phyloP scores from a whole-genome alignment of 2,329 filamentous ascomycete species.

The Xylariaceae sp. region DNA sequence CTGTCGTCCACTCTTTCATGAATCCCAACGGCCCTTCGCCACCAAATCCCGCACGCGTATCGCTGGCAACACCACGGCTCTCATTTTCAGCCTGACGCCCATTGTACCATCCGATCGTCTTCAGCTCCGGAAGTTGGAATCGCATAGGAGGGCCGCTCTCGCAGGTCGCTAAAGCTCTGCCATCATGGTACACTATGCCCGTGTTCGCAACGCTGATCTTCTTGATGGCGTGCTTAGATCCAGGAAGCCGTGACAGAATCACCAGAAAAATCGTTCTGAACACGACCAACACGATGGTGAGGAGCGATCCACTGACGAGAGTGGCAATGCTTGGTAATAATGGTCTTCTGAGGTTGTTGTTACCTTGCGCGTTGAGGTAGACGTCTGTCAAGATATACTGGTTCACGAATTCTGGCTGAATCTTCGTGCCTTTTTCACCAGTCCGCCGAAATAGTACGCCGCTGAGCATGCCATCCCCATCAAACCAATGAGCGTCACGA shows the following conservation, averaged over 20 bases:
- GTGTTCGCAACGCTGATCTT: slow-evolving; percentile 71
- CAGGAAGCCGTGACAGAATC: slow-evolving; percentile 52
- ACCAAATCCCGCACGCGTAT: slow-evolving; percentile 40
- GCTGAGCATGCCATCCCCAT: slow-evolving; percentile 70
- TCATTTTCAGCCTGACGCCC: slow-evolving; percentile 53
- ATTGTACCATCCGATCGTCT: slow-evolving; percentile 69
- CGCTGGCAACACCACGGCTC: slow-evolving; percentile 14
- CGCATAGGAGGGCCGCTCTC: slow-evolving; percentile 68
- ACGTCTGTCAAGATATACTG: slow-evolving; percentile 66
- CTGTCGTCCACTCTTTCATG: slow-evolving; percentile 68
- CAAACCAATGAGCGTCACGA: slow-evolving; percentile 68
- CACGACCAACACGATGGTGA: slow-evolving; percentile 47
- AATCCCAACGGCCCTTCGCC: slow-evolving; percentile 52
- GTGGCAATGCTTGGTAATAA: slow-evolving; percentile 66
- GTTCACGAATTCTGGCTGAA: slow-evolving; percentile 63
- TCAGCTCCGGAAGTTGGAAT: slow-evolving; percentile 56
- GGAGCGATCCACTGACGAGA: slow-evolving; percentile 53
- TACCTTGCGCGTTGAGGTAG: slow-evolving; percentile 50
- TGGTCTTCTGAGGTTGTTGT: slow-evolving; percentile 44
- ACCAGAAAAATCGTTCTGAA: slow-evolving; percentile 55
- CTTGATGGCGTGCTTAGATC: slow-evolving; percentile 53
- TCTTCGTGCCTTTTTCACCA: slow-evolving; percentile 30
- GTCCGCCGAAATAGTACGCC: slow-evolving; percentile 56
- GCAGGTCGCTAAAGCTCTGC: slow-evolving; percentile 63
- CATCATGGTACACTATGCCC: slow-evolving; percentile 61